Evolutionary conservation across 2,329 filamentous ascomycete genomes (phyloP).

Genomic region (Colletotrichum sp.): DNA sequence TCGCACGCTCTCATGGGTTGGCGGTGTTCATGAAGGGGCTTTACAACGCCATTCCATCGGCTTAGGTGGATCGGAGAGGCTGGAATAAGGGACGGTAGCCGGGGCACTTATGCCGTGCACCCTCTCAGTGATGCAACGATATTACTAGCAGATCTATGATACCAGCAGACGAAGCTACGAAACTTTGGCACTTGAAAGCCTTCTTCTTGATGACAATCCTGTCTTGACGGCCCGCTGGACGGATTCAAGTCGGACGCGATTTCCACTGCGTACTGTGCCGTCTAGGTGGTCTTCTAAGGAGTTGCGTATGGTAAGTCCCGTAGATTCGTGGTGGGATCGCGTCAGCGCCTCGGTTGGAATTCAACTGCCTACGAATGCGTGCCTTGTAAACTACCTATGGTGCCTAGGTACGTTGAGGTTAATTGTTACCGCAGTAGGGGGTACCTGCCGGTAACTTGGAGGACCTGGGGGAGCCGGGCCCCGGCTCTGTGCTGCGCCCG

Average conservation of each 20-base stretch:
- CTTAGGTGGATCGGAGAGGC: neutral
- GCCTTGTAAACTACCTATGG: too few relatives aligned
- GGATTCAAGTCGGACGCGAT: neutral
- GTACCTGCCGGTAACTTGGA: neutral
- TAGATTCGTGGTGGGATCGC: neutral
- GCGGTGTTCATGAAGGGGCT: neutral
- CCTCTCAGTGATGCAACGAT: neutral
- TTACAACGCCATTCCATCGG: neutral
- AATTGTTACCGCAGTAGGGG: neutral
- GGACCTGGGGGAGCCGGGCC: neutral
- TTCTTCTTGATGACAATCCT: neutral
- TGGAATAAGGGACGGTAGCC: neutral
- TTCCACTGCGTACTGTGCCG: neutral
- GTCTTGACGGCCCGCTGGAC: neutral
- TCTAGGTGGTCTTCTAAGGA: neutral
- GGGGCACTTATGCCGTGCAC: neutral
- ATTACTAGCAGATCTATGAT: neutral
- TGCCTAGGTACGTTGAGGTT: neutral
- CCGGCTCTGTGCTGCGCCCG: neutral
- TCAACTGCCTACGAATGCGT: too few relatives aligned
- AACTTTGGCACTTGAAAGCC: neutral
- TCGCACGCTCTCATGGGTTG: neutral
- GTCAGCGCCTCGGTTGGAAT: neutral
- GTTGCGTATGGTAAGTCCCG: neutral
- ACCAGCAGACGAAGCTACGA: neutral